Conservation (phyloP, 2,329 filamentous ascomycete species). For the Fusarium mundagurra region DNA sequence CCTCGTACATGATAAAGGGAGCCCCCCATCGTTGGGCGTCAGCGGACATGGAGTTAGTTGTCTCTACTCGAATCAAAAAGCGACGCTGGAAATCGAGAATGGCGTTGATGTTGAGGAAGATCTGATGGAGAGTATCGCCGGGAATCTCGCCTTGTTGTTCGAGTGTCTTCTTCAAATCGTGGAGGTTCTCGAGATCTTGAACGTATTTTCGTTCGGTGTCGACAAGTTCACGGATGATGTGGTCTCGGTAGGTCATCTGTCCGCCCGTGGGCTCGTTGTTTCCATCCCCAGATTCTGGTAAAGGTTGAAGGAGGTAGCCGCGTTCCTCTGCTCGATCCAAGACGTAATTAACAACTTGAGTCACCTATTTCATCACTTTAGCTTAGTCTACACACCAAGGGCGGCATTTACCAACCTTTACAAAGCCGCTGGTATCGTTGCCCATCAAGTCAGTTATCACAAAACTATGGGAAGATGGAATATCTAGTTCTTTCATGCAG, state of each 20-base stretch:
- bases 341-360: conserved; percentile 90
- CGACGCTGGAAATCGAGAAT: conserved; percentile 95
- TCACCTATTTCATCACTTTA: conserved; percentile 62
- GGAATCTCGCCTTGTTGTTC: conserved; percentile 89
- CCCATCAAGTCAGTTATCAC: conserved; percentile 91
- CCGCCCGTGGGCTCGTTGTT: conserved; percentile 63
- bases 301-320: conserved; percentile 73
- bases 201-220: conserved; percentile 98
- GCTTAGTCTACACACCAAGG: neutral
- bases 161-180: conserved; percentile 88
- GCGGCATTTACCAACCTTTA: conserved; percentile 72
- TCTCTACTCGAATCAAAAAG: conserved; percentile 95
- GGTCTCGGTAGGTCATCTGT: conserved; percentile 79
- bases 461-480: conserved; percentile 85
- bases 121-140: conserved; percentile 90
- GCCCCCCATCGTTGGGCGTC: conserved; percentile 90
- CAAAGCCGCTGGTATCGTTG: conserved; percentile 95
- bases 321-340: conserved; percentile 85
- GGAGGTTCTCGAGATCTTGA: conserved; percentile 92
- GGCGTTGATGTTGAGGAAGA: conserved; percentile 95
- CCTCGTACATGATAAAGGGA: conserved; percentile 86
- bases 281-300: conserved; percentile 67
- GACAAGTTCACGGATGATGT: conserved; percentile 91
- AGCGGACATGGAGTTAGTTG: conserved; percentile 85
- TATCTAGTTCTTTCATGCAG: conserved; percentile 82